phyloP scores from a whole-genome alignment of 2,329 filamentous ascomycete genomes.

The Epichloe coenophiala region DNA sequence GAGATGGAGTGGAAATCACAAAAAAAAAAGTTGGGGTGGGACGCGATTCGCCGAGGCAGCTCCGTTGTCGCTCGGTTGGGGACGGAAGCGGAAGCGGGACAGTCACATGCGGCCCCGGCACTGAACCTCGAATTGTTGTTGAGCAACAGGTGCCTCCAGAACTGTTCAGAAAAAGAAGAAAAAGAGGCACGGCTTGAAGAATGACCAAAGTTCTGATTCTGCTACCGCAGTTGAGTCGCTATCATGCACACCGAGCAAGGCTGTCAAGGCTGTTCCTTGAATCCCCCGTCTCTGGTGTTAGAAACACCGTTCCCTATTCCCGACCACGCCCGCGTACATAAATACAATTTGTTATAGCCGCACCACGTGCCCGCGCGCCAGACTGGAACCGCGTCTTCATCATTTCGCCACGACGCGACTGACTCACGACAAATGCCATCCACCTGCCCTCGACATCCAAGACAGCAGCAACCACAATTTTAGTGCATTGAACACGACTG shows the following conservation, averaged over 20 bases:
- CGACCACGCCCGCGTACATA: neutral
- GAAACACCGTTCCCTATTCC: too few species aligned
- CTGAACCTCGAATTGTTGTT: too few species aligned
- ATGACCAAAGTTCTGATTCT: too few species aligned
- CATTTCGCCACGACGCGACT: neutral
- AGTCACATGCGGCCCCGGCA: neutral
- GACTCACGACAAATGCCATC: neutral
- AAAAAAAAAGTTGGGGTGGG: conserved; percentile 3
- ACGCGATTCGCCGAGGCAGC: conserved; percentile 10
- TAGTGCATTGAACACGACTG: neutral
- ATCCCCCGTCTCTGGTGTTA: too few species aligned
- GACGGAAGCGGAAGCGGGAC: neutral
- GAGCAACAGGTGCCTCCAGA: too few species aligned
- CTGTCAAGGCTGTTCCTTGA: too few species aligned
- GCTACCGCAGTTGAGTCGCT: too few species aligned
- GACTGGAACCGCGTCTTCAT: conserved; percentile 12
- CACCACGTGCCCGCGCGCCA: conserved; percentile 20
- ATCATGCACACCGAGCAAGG: too few species aligned
- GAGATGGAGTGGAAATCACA: neutral
- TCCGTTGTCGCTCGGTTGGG: conserved; percentile 5
- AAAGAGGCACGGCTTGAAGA: too few species aligned
- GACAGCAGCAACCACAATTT: neutral
- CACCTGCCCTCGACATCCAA: neutral
- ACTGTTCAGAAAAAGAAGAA: too few species aligned
- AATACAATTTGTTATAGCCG: neutral